phyloP scores from a whole-genome alignment of 495 filamentous ascomycete genomes.

The Lasiosphaeriaceae sp. region DNA sequence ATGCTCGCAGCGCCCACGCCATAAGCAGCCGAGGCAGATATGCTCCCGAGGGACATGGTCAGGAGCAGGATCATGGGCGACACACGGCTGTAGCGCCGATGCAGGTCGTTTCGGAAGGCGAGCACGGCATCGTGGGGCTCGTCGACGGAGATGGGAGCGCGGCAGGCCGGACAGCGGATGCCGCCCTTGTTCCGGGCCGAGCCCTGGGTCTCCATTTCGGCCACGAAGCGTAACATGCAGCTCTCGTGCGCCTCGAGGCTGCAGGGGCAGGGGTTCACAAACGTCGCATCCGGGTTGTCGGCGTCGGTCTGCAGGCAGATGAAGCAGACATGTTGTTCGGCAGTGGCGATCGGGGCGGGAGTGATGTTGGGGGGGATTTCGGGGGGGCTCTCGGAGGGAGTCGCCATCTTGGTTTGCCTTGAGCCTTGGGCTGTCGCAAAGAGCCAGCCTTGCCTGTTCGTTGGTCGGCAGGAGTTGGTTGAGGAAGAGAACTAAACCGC shows the following conservation, averaged over 20 bases:
- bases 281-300: constrained; percentile 57
- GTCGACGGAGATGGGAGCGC: constrained; percentile 68
- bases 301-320: constrained; percentile 87
- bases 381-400: neutral
- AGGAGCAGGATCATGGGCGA: constrained; percentile 57
- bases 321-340: constrained; percentile 68
- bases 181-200: constrained; percentile 53
- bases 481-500: too few relatives aligned
- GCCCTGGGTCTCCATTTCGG: constrained; percentile 59
- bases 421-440: too few relatives aligned
- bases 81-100: constrained; percentile 50
- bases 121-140: constrained; percentile 68
- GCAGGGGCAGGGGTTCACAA: constrained; percentile 86
- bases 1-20: constrained; percentile 29
- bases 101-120: constrained; percentile 51
- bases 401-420: too few relatives aligned
- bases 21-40: constrained; percentile 40
- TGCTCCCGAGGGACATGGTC: constrained; percentile 50
- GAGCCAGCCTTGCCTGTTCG: too few relatives aligned
- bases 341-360: constrained; percentile 14
- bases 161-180: constrained; percentile 84
- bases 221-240: constrained; percentile 87
- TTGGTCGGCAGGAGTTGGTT: too few relatives aligned
- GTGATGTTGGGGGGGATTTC: neutral
- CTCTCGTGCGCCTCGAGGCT: constrained; percentile 84